These are phyloP conservation scores for Fallopia convolvulus DNA, from an alignment of 148 eudicot species.

Conservation along the genomic window DNA sequence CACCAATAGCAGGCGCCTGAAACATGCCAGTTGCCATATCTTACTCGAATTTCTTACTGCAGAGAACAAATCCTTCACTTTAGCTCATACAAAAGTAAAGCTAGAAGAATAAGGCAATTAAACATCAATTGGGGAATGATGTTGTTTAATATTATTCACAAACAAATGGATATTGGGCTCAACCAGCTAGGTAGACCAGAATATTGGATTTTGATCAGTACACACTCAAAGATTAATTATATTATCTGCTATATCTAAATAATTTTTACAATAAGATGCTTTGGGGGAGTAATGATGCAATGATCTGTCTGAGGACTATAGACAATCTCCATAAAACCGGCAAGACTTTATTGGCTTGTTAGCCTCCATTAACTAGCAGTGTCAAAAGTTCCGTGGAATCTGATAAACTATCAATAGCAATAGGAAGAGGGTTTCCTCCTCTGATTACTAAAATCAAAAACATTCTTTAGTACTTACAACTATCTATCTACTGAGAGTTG, in stretches of 20 bases:
- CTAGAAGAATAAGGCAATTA: background rate
- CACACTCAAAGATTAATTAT: background rate
- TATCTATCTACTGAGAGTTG: background rate
- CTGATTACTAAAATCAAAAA: background rate
- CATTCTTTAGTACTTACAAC: background rate
- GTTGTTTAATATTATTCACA: background rate
- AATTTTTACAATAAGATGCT: background rate
- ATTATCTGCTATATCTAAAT: background rate
- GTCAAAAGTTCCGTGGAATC: no score
- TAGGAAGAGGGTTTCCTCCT: background rate
- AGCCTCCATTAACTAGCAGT: background rate
- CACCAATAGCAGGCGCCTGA: slow-evolving; percentile 18
- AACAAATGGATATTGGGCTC: no score
- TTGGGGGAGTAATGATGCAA: background rate
- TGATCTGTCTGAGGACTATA: background rate
- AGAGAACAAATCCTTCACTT: background rate
- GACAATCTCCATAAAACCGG: background rate
- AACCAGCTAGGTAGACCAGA: no score
- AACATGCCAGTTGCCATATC: slow-evolving; percentile 21
- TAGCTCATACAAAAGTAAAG: background rate
- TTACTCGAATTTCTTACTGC: slow-evolving; percentile 18
- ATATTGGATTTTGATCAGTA: no score
- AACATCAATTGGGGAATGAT: background rate
- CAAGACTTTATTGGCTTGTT: background rate
- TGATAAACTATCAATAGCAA: background rate